Percentiles rank a stretch among this genome's conserved stretches.
Conservation (phyloP, 1,284 basidiomycete species). For the Cutaneotrichosporon cavernicola region DNA sequence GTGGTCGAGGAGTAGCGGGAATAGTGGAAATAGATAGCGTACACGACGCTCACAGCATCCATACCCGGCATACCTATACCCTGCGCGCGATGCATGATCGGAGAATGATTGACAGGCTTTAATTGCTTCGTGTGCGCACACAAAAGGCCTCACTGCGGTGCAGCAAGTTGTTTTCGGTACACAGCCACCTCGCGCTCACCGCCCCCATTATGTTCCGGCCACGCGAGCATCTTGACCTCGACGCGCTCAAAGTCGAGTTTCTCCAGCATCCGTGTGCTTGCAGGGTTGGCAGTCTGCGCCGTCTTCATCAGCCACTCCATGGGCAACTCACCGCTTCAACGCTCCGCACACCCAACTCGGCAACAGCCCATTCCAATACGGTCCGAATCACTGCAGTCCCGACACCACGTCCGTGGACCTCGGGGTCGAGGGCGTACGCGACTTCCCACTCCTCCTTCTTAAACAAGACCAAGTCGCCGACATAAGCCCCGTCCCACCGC, state of each 20-base stretch:
- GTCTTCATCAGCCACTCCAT: neutral
- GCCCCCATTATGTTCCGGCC: neutral
- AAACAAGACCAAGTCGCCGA: neutral
- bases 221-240: neutral
- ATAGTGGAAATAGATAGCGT: neutral
- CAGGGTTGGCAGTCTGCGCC: conserved; percentile 1
- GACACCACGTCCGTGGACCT: neutral
- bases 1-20: conserved; percentile 39
- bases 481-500: neutral
- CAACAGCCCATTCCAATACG: neutral
- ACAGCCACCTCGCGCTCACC: conserved; percentile 3
- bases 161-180: neutral
- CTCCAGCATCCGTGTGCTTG: neutral
- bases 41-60: neutral
- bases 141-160: too few relatives aligned
- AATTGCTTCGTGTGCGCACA: too few relatives aligned
- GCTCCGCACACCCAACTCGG: neutral
- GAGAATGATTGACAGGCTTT: too few relatives aligned
- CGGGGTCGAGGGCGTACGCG: conserved; percentile 1
- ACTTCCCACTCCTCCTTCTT: neutral
- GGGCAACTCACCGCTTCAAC: neutral
- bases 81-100: neutral
- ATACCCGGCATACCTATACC: neutral
- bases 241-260: neutral
- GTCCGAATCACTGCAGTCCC: neutral